Evolutionary conservation across 345 rosid genomes (phyloP), one percentile per base, ranked within the genome.

Genomic region (Erysimum cheiranthoides): DNA sequence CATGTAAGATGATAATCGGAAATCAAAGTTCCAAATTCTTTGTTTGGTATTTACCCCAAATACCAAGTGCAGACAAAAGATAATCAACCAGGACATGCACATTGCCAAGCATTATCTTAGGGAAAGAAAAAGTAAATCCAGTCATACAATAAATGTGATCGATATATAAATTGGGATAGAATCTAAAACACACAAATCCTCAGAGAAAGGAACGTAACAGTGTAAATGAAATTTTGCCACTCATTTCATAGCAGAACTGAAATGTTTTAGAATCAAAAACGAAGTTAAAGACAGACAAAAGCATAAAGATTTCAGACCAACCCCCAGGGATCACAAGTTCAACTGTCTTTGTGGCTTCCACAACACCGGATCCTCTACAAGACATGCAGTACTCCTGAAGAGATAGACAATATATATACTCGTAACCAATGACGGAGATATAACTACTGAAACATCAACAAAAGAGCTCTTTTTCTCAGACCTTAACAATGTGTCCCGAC

Each of bases 281-380:
- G 16, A 43, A 54, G 64, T 70, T 45, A 54, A 54, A 16, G 34
- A 58, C 65, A 57, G 56, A 58, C 4, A 46, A 56, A 71, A 49
- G 62, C 62, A 59, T 71, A 30, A 47, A 66, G 35, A 45, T 69
- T 70, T 73, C 68, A 62, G 73, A 83, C 80, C 25, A 84, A 88
- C 98, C 97, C 70, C 87, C 89, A 60, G 95, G 98, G 70, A 92
- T 85, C 35, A 83, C 84, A 60, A 89, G 89, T 81, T 84, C 74
- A 67, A 89, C 88, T 47, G 90, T 86, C 71, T 85, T 94, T 68
- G 82, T 79, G 70, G 95, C 96, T 78, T 87, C 89, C 81, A 86
- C 86, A 61, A 86, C 83, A 68, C 96, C 97, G 27, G 93, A 84
- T 51, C 98, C 97, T 84, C 70, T 73, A 70, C 98, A 94, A 62